These are phyloP conservation scores for Endoconidiophora laricicola DNA, from an alignment of 2,329 filamentous ascomycete genomes.

Conservation along the genomic window DNA sequence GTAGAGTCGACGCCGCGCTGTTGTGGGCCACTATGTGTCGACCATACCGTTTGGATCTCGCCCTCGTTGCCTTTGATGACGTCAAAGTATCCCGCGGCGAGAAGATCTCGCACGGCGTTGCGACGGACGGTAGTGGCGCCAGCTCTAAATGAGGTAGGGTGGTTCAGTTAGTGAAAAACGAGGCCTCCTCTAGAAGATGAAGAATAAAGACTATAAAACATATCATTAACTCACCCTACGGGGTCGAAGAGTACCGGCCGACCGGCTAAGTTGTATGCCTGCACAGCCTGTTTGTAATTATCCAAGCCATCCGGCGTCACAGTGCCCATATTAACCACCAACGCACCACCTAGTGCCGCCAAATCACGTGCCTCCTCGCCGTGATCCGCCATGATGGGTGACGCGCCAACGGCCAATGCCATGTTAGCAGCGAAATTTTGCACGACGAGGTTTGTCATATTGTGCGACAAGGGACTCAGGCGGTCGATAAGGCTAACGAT, in stretches of 20 bases:
- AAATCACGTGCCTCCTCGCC: conserved; percentile 69
- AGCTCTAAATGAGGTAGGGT: conserved; percentile 28
- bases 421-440: conserved; percentile 92
- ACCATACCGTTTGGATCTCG: conserved; percentile 61
- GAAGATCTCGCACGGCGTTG: conserved; percentile 51
- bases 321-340: conserved; percentile 93
- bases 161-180: background rate
- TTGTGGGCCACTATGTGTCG: conserved; percentile 23
- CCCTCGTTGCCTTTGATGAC: conserved; percentile 90
- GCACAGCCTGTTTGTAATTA: conserved; percentile 58
- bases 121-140: conserved; percentile 65
- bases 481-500: conserved; percentile 45
- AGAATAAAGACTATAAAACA: background rate
- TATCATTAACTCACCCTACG: conserved; percentile 44
- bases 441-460: conserved; percentile 91
- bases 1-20: conserved; percentile 79
- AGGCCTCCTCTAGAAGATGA: background rate
- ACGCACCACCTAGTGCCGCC: conserved; percentile 55
- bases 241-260: conserved; percentile 75
- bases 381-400: conserved; percentile 88
- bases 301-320: conserved; percentile 57
- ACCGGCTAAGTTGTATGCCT: conserved; percentile 63
- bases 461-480: conserved; percentile 64
- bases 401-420: conserved; percentile 66
- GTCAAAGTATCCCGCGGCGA: conserved; percentile 61